These are phyloP conservation scores for Aspergillus phoenicis DNA, from an alignment of 2,329 filamentous ascomycete genomes.

Conservation along the genomic window DNA sequence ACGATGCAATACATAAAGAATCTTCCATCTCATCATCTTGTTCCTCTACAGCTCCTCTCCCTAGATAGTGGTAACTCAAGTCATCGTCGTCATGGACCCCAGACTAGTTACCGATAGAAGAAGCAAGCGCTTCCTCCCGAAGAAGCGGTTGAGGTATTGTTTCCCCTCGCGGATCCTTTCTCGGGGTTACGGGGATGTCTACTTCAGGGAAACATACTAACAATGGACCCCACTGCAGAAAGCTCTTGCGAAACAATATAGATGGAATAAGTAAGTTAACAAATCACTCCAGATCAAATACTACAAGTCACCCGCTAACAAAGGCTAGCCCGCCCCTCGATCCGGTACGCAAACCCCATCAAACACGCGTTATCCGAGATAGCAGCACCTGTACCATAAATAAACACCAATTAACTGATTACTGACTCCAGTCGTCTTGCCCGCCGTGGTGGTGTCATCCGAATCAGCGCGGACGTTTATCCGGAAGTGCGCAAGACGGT, in stretches of 20 bases:
- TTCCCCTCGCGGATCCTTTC: background rate
- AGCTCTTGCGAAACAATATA: conserved; percentile 27
- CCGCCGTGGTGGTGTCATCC: conserved; percentile 36
- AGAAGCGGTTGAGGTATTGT: background rate
- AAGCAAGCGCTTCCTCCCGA: background rate
- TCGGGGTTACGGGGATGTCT: background rate
- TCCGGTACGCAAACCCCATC: conserved; percentile 29
- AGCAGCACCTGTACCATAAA: no score
- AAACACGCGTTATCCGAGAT: background rate
- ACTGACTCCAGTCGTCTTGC: conserved; percentile 34
- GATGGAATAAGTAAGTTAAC: conserved; percentile 32
- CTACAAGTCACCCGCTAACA: background rate
- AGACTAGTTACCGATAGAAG: background rate
- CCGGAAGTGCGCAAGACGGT: conserved; percentile 28
- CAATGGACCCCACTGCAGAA: conserved; percentile 8
- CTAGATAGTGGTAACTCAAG: no score
- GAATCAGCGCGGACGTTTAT: conserved; percentile 36
- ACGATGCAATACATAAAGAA: background rate
- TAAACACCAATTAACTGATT: background rate
- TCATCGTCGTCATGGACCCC: background rate
- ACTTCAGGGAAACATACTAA: background rate
- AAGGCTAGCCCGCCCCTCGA: conserved; percentile 33
- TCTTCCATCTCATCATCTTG: background rate
- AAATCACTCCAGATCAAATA: background rate
- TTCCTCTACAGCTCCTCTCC: background rate